Percentiles rank a stretch among this genome's conserved stretches.
Evolutionary conservation across 2,329 filamentous ascomycete species (phyloP).

Genomic region (Aureobasidium mangrovei): DNA sequence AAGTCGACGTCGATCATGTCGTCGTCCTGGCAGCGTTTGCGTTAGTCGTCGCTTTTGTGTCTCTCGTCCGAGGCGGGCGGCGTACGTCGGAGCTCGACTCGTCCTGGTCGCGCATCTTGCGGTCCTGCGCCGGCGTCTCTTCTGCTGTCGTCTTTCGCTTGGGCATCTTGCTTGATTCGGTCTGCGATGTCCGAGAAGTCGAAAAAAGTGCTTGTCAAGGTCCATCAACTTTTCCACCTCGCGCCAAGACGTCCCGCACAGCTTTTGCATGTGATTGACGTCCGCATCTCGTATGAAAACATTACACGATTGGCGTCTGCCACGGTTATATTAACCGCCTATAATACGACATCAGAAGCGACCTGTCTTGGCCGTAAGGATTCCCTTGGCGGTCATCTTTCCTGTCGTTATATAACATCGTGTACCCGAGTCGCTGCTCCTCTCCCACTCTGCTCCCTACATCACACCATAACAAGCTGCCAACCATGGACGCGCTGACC

Average conservation of each 20-base stretch:
- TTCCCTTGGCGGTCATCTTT: too few species aligned
- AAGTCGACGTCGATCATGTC: conserved; percentile 94
- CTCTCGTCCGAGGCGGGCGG: neutral
- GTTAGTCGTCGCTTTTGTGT: neutral
- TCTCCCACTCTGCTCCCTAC: neutral
- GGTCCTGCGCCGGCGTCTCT: conserved; percentile 36
- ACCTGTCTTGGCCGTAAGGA: too few species aligned
- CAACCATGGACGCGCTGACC: conserved; percentile 7
- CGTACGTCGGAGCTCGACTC: conserved; percentile 26
- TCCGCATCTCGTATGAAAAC: neutral
- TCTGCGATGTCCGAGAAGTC: neutral
- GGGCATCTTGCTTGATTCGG: conserved; percentile 32
- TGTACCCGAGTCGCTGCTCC: too few species aligned
- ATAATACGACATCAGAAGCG: too few species aligned
- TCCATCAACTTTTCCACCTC: conserved; percentile 1
- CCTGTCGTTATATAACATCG: too few species aligned
- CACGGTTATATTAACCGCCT: too few species aligned
- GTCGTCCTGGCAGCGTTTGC: conserved; percentile 55
- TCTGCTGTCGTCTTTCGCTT: conserved; percentile 44
- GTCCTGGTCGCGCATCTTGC: conserved; percentile 31
- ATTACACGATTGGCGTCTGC: too few species aligned
- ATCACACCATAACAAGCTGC: neutral
- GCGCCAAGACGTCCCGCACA: neutral
- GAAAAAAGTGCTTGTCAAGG: conserved; percentile 3
- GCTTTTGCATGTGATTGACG: conserved; percentile 6